phyloP scores from a whole-genome alignment of 805 yeast genomes.

The Metschnikowia kofuensis region DNA sequence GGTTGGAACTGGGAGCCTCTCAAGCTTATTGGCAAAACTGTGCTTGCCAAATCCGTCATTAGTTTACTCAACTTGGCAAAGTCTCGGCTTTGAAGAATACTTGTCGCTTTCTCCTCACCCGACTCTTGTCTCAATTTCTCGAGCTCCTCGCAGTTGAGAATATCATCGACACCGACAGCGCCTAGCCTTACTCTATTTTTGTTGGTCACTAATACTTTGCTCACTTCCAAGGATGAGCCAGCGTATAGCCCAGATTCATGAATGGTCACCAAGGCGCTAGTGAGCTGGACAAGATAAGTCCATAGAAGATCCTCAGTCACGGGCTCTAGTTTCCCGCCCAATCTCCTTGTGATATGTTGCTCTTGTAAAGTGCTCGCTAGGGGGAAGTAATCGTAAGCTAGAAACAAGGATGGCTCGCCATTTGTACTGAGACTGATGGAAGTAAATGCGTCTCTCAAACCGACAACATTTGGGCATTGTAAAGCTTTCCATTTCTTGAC shows the following conservation, averaged over 20 bases:
- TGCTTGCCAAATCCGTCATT: slow-evolving; percentile 51
- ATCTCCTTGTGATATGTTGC: slow-evolving; percentile 52
- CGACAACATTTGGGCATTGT: slow-evolving; percentile 55
- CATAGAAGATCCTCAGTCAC: slow-evolving; percentile 69
- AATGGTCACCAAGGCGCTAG: slow-evolving; percentile 61
- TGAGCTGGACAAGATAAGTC: slow-evolving; percentile 72
- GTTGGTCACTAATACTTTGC: slow-evolving; percentile 71
- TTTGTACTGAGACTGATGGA: slow-evolving; percentile 81
- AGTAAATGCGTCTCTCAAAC: slow-evolving; percentile 78
- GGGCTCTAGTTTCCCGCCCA: slow-evolving; percentile 41
- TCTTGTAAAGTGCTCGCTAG: slow-evolving; percentile 68
- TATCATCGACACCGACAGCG: slow-evolving; percentile 69
- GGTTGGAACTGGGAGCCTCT: slow-evolving; percentile 17
- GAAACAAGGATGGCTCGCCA: slow-evolving; percentile 50
- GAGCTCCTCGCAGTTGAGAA: slow-evolving; percentile 45
- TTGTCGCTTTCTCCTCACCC: slow-evolving; percentile 10
- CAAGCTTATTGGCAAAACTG: slow-evolving; percentile 28
- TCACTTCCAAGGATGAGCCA: slow-evolving; percentile 55
- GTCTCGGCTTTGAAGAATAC: slow-evolving; percentile 52
- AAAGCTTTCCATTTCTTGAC: slow-evolving; percentile 67
- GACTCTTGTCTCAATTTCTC: slow-evolving; percentile 18
- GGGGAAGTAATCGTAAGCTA: slow-evolving; percentile 86
- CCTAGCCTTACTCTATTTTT: slow-evolving; percentile 69
- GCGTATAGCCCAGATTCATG: slow-evolving; percentile 67
- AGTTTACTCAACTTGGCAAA: slow-evolving; percentile 56